Base-by-base conservation (phyloP, 2,329 filamentous ascomycete genomes). In the Cladosporium sp. region DNA sequence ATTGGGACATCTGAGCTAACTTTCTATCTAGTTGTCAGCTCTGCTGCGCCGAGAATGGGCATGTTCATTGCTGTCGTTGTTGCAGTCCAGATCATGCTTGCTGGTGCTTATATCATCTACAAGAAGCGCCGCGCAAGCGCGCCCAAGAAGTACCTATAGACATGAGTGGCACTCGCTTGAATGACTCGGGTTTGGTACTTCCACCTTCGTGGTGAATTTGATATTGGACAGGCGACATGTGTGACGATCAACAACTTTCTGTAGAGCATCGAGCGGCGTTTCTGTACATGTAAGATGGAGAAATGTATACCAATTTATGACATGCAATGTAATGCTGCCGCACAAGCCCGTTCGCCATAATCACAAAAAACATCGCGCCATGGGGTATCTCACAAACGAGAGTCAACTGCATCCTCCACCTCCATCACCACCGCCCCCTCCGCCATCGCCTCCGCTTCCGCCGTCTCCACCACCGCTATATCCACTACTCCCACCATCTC, bases 91-190 rank as follows among this genome's bases (percentile, higher is more conserved):
- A 69, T 89, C 49, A 70, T 91, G 63, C 77, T 95, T 32, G 83
- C 84, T 0, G 84, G 74, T 2, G 82, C 80, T 1, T 96, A 92
- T 70, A 72, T 90, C 36, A 70, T 86, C 59, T 96, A 96, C 76
- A 96, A 96, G 82, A 83, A 85, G 66, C 86, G 88, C 69, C 84
- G 87, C 74, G 80, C 83, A 37, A 85, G 80, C 62, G 84, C 85
- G 73, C 90, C 90, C n/a, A 96, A 96, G 81, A 97, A 97, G 77
- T 97, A 91, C 73, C 76, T 96, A 70, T 96, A 45, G 42, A 19
- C n/a, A 22, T 45, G 42, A 15, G 15, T 19, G 4, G 7, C 24
- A n/a, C 17, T 12, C 12, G 40, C 22, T 8, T 17, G 39, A 3
- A 25, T 3, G 7, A 17, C 28, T 12, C 42, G 15, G 24, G 12